Conservation (phyloP, 2,329 filamentous ascomycete species). For the Apiospora koreana region DNA sequence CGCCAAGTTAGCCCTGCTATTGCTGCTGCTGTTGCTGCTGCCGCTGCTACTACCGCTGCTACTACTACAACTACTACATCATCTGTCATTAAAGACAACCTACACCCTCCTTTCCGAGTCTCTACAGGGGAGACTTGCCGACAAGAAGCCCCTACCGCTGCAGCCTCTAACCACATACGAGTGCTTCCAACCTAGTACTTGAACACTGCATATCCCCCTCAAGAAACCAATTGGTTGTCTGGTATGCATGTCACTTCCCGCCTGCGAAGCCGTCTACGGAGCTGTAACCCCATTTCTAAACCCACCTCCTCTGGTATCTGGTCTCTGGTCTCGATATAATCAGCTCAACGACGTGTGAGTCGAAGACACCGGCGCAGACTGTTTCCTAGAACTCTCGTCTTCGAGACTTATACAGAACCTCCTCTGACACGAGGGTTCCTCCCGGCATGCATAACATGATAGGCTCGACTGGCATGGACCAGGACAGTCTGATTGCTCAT, state of each 20-base stretch:
- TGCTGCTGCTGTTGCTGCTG: too few species aligned
- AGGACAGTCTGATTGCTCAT: conserved; percentile 46
- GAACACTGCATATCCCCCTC: conserved; percentile 19
- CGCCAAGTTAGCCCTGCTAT: conserved; percentile 1
- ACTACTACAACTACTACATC: not conserved
- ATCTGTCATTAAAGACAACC: not conserved
- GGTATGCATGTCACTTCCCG: conserved; percentile 50
- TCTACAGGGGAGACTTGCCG: conserved; percentile 4
- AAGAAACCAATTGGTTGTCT: conserved; percentile 42
- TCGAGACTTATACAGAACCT: not conserved
- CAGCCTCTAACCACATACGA: conserved; percentile 31
- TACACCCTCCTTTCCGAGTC: not conserved
- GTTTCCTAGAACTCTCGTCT: not conserved
- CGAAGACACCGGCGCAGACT: not conserved
- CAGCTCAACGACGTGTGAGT: not conserved
- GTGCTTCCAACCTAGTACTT: conserved; percentile 19
- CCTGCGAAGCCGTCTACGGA: conserved; percentile 33
- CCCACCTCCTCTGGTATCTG: not conserved
- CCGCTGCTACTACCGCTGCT: not conserved
- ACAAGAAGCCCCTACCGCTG: not conserved
- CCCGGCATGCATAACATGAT: conserved; percentile 48
- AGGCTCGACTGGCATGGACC: conserved; percentile 46
- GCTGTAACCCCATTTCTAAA: not conserved
- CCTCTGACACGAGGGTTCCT: not conserved
- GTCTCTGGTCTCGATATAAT: conserved; percentile 4